These are phyloP conservation scores for Wickerhamiella dianesei DNA, from an alignment of 805 yeast genomes.

Conservation along the genomic window DNA sequence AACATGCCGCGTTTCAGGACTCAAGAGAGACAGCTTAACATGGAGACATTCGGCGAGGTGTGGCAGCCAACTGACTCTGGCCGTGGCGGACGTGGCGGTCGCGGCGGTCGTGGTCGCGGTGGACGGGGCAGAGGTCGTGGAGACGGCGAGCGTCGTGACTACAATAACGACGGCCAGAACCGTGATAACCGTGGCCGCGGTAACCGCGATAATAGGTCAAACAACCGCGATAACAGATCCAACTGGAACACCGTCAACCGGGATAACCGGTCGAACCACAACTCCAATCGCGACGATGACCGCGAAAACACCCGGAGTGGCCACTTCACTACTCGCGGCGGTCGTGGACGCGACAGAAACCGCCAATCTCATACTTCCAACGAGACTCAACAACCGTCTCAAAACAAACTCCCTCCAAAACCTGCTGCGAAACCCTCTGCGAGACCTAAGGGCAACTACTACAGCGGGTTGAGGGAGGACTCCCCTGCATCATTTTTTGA, in stretches of 20 bases:
- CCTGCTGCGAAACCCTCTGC: not conserved
- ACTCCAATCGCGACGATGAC: not conserved
- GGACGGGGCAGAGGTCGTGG: slow-evolving; percentile 6
- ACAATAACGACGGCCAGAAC: not conserved
- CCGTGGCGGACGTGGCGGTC: slow-evolving; percentile 12
- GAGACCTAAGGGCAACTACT: not conserved
- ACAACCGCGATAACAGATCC: not conserved
- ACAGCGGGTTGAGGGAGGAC: not conserved
- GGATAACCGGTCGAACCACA: not conserved
- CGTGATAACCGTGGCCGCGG: not conserved
- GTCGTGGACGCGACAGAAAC: not conserved
- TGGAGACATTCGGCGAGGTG: slow-evolving; percentile 71
- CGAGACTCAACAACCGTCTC: not conserved
- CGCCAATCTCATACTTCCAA: not conserved
- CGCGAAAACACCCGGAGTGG: not conserved
- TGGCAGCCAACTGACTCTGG: slow-evolving; percentile 6
- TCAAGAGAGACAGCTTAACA: slow-evolving; percentile 57
- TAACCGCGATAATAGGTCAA: not conserved
- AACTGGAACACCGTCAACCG: not conserved
- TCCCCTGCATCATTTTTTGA: not conserved
- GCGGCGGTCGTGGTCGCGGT: slow-evolving; percentile 9
- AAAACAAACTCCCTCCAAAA: not conserved
- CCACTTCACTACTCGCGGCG: not conserved
- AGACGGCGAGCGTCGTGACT: not conserved
- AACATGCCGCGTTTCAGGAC: slow-evolving; percentile 44